Conservation (phyloP, 331 rosid genomes). For the Cydonia oblonga region DNA sequence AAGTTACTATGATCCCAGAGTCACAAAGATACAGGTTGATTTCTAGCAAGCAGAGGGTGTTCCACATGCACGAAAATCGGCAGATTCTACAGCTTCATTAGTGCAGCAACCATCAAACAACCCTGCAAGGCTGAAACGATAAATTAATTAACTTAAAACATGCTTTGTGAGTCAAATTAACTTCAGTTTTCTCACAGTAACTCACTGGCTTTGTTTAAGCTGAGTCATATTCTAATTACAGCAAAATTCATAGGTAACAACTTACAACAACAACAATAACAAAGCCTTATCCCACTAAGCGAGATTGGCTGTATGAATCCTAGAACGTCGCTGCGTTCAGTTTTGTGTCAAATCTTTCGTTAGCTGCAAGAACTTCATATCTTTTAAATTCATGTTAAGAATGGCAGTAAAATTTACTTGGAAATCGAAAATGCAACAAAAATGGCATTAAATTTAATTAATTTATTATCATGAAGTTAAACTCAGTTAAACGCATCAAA, state of each 20-base stretch:
- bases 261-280: too few species aligned
- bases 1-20: neutral
- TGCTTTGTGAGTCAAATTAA: neutral
- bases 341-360: too few species aligned
- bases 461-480: neutral
- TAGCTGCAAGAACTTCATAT: too few species aligned
- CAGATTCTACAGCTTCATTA: neutral
- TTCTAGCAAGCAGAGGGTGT: slow-evolving; percentile 5
- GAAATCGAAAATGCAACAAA: neutral
- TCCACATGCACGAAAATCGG: slow-evolving; percentile 14
- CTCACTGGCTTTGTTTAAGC: neutral
- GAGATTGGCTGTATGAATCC: too few species aligned
- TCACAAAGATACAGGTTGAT: neutral
- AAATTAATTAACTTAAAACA: neutral
- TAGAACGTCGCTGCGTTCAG: too few species aligned
- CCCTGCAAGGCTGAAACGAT: neutral
- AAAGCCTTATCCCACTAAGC: too few species aligned
- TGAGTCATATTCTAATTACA: neutral
- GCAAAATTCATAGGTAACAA: neutral
- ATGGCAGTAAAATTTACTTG: neutral
- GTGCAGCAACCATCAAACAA: neutral
- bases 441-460: neutral
- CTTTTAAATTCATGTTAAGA: too few species aligned
- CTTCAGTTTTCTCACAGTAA: neutral
- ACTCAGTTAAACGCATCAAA: neutral